phyloP scores from a whole-genome alignment of 768 basidiomycete species.

The Rhodotorula sphaerocarpa region DNA sequence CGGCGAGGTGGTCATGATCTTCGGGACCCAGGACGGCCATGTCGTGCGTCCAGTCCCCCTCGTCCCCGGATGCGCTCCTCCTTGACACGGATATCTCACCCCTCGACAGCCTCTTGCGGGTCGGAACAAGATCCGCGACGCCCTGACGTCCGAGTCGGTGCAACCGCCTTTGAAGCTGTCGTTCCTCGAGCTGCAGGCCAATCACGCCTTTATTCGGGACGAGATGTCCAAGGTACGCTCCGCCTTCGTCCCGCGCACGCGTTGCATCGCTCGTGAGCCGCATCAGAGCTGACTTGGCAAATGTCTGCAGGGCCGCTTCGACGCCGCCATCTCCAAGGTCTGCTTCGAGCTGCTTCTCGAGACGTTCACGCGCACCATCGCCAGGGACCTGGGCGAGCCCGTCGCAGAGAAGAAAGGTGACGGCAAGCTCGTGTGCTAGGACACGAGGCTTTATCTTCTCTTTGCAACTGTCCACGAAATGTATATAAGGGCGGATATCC shows the following conservation, averaged over 20 bases:
- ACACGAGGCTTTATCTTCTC: background rate
- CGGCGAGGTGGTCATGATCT: constrained; percentile 73
- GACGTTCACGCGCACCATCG: constrained; percentile 80
- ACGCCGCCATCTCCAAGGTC: constrained; percentile 71
- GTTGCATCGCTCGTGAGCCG: no score
- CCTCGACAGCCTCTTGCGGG: constrained; percentile 58
- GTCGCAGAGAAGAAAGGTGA: constrained; percentile 48
- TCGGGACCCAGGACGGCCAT: constrained; percentile 74
- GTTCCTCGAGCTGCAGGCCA: constrained; percentile 93
- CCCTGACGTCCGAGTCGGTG: constrained; percentile 48
- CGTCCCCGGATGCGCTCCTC: no score
- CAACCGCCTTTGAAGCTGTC: constrained; percentile 41
- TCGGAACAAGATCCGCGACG: constrained; percentile 70
- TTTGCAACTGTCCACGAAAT: no score
- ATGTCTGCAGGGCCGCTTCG: constrained; percentile 88
- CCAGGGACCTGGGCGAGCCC: constrained; percentile 69
- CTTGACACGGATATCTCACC: no score
- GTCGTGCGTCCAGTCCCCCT: constrained; percentile 15
- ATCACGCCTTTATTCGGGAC: constrained; percentile 83
- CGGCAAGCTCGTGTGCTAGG: constrained; percentile 67
- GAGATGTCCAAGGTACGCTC: constrained; percentile 23
- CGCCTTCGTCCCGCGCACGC: background rate
- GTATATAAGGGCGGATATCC: no score
- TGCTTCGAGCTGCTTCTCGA: constrained; percentile 62
- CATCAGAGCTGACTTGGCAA: background rate